Evolutionary conservation across 164 flowering plant genomes (phyloP).

Genomic region (Stephania japonica): DNA sequence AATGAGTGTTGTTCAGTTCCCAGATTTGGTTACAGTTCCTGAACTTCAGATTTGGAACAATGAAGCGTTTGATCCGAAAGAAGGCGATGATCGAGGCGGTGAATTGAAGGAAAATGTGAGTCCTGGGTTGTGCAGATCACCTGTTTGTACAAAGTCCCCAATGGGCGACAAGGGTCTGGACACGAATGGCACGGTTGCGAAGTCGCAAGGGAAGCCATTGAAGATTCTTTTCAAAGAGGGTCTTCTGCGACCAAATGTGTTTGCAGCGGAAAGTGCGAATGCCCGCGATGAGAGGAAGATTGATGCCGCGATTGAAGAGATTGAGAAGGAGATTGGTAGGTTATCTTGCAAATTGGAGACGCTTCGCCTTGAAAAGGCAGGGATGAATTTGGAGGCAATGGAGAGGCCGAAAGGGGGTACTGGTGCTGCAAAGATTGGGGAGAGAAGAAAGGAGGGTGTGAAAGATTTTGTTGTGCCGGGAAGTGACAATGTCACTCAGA

Average conservation of each 20-base stretch:
- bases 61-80: slow-evolving; percentile 49
- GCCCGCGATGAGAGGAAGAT: slow-evolving; percentile 28
- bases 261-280: not conserved
- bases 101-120: slow-evolving; percentile 53
- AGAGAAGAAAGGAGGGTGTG: slow-evolving; percentile 30
- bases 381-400: not conserved
- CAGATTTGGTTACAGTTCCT: slow-evolving; percentile 34
- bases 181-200: slow-evolving; percentile 10
- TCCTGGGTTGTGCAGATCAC: slow-evolving; percentile 26
- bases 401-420: slow-evolving; percentile 7
- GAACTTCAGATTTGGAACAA: slow-evolving; percentile 75
- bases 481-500: slow-evolving; percentile 20
- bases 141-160: slow-evolving; percentile 24
- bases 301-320: slow-evolving; percentile 61
- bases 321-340: slow-evolving; percentile 54
- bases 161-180: slow-evolving; percentile 31
- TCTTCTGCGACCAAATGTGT: slow-evolving; percentile 6
- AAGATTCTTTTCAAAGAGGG: slow-evolving; percentile 25
- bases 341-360: slow-evolving; percentile 47
- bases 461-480: slow-evolving; percentile 19
- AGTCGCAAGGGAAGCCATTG: slow-evolving; percentile 24
- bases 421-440: slow-evolving; percentile 47
- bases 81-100: slow-evolving; percentile 28
- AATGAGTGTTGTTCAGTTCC: slow-evolving; percentile 43
- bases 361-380: slow-evolving; percentile 37